Base-by-base conservation (phyloP, 106 monocot species). In the Acorus gramineus region DNA sequence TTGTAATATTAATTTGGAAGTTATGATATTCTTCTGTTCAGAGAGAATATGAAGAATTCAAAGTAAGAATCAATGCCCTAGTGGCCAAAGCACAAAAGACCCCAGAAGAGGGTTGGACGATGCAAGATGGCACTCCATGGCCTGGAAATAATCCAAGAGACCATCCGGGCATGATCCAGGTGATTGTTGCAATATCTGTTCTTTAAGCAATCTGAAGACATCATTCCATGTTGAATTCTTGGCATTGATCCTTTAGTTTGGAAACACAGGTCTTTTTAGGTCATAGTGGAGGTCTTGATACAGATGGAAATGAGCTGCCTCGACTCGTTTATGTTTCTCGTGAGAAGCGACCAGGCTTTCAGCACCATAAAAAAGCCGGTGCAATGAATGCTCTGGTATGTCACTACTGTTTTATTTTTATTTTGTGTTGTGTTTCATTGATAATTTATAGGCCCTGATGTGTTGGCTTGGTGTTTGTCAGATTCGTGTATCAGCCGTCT, bases 131-230 rank as follows among this genome's bases (percentile, higher is more conserved):
- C 50, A 92, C 91, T 69, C 69, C 86, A 45, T 92, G 91, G 91
- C 91, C 91, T 75, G 91, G 91, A 71, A 92, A 92, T 64, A 92
- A 92, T 69, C 72, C 91, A 71, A 84, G 91, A 58, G 91, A 92
- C 65, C 91, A 92, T 65, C 91, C 91, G 69, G 91, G 91, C 69
- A 92, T 92, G 91, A 92, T 92, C 74, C 91, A 87, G 87, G 91
- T 92, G 11, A n/a, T 28, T 53, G 5, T 0, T 6, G n/a, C 42
- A 11, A n/a, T 63, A 28, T 28, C 28, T 28, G 28, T 47, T 63
- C 44, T 48, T 9, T 49, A 28, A 28, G 28, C 44, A 5, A 6
- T 28, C 7, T 61, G n/a, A 7, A 49, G 14, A 10, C 47, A 57
- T 68, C 42, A 8, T 8, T 28, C 13, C 7, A 7, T 14, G 7